Percentiles rank a stretch among this genome's conserved stretches.
phyloP scores from a whole-genome alignment of 164 flowering plant genomes.

The Sextonia rubra region DNA sequence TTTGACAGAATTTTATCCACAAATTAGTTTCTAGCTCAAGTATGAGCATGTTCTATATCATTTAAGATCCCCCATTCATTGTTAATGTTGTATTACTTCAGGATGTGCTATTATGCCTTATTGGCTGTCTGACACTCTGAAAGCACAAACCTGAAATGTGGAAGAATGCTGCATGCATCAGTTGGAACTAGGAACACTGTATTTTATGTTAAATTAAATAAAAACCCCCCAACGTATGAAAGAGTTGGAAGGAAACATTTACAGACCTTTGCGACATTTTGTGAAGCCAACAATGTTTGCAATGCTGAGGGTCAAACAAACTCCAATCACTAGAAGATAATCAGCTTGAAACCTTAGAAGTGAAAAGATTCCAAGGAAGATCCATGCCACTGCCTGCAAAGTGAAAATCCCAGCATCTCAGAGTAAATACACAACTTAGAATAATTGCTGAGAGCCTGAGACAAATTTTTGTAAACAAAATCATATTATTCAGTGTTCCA shows the following conservation, averaged over 20 bases:
- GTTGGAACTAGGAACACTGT: no score
- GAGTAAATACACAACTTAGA: background rate
- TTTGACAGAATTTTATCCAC: no score
- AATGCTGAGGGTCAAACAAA: conserved; percentile 82
- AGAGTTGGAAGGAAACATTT: background rate
- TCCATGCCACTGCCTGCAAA: conserved; percentile 82
- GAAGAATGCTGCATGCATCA: background rate
- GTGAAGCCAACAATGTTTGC: conserved; percentile 97
- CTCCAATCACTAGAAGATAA: conserved; percentile 85
- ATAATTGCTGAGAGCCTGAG: background rate
- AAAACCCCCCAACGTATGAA: background rate
- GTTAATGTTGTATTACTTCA: no score
- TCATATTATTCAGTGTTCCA: background rate
- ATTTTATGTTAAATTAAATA: background rate
- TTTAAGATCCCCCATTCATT: no score
- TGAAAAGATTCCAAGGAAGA: conserved; percentile 79
- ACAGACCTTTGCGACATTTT: conserved; percentile 86
- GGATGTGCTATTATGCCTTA: no score
- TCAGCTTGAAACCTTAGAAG: conserved; percentile 92
- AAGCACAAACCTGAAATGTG: background rate
- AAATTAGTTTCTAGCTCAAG: no score
- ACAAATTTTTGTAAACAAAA: background rate
- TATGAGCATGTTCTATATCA: no score
- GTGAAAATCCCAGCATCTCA: background rate
- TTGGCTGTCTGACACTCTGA: no score